phyloP scores from a whole-genome alignment of 2,329 filamentous ascomycete species.

The Fusarium verticillioides region DNA sequence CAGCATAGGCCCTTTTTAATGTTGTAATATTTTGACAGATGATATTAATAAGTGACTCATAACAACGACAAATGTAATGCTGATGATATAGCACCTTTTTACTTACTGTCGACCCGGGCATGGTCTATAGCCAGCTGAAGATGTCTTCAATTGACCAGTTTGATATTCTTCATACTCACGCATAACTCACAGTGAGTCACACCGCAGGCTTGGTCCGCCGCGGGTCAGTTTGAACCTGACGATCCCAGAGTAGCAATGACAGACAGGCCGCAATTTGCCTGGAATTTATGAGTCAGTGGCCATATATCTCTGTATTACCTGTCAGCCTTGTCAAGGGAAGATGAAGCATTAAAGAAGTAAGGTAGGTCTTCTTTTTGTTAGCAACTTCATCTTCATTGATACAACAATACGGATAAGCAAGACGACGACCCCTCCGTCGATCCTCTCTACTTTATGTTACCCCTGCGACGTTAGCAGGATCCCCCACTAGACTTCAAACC shows the following conservation, averaged over 20 bases:
- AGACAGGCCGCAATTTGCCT: not conserved
- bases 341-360: slow-evolving; percentile 1
- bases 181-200: slow-evolving; percentile 2
- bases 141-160: not conserved
- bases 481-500: not conserved
- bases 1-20: not conserved
- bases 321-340: not conserved
- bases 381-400: not conserved
- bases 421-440: not conserved
- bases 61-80: not conserved
- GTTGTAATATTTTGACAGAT: not conserved
- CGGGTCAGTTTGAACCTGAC: not conserved
- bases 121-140: not conserved
- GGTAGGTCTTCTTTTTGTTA: not conserved
- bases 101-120: not conserved
- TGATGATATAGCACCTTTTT: not conserved
- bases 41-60: not conserved
- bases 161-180: not conserved
- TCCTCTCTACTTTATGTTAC: not conserved
- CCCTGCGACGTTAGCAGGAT: not conserved
- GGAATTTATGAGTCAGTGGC: not conserved
- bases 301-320: not conserved
- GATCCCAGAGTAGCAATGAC: not conserved
- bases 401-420: not conserved
- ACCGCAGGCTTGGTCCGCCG: not conserved